phyloP scores from a whole-genome alignment of 208 protist species.

The Tritrichomonas foetus region DNA sequence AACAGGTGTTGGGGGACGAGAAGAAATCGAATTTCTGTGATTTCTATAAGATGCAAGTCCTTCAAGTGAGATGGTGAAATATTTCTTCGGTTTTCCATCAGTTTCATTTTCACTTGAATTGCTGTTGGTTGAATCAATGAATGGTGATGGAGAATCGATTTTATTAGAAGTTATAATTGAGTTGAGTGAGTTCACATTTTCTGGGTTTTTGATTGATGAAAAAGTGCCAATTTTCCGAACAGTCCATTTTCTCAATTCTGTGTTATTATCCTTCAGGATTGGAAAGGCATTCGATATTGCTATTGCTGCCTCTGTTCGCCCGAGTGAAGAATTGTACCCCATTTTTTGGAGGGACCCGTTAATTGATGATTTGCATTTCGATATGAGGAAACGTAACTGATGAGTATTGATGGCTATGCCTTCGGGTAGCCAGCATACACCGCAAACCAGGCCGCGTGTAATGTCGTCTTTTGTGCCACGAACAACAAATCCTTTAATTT shows the following conservation, averaged over 20 bases:
- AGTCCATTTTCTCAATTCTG: neutral
- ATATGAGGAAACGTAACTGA: neutral
- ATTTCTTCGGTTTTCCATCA: no score
- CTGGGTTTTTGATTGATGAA: no score
- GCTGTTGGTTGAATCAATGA: no score
- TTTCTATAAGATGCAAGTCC: no score
- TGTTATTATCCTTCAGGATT: neutral
- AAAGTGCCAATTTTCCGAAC: neutral
- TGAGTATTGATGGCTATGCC: constrained; percentile 11
- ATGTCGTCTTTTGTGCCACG: neutral
- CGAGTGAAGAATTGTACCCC: neutral
- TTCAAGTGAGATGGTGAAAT: no score
- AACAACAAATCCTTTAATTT: neutral
- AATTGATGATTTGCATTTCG: constrained; percentile 34
- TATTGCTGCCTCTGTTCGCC: neutral
- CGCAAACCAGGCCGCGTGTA: neutral
- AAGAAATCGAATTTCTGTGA: no score
- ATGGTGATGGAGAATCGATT: no score
- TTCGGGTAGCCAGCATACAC: neutral
- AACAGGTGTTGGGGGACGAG: no score
- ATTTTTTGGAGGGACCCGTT: neutral
- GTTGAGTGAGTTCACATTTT: no score
- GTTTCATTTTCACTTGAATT: no score
- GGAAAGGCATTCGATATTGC: neutral
- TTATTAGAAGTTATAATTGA: no score